Conservation (phyloP, 208 protist species). For the Crithidia sp. region DNA sequence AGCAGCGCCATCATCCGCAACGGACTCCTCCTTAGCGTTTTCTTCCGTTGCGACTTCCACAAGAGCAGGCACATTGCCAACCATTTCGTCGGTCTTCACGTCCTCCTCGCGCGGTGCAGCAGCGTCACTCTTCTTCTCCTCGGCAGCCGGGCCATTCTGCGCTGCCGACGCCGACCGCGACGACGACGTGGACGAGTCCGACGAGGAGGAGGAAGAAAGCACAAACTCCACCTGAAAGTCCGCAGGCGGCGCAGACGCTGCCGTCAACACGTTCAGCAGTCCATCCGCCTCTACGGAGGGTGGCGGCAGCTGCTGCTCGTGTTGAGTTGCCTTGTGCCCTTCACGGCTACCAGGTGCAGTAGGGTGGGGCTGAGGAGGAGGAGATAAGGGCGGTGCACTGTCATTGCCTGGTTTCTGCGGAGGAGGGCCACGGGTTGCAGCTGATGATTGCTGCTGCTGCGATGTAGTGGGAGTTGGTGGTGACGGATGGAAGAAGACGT, state of each 20-base stretch:
- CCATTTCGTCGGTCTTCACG: no score
- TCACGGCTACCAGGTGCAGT: neutral
- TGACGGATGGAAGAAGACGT: constrained; percentile 13
- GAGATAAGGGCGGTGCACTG: no score
- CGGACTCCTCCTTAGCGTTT: neutral
- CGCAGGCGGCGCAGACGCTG: constrained; percentile 13
- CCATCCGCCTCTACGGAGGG: neutral
- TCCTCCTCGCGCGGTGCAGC: neutral
- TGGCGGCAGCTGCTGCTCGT: neutral
- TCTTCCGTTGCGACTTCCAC: no score
- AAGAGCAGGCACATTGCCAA: no score
- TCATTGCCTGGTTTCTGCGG: no score
- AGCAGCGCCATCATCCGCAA: neutral
- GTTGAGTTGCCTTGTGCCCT: neutral
- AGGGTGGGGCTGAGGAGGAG: neutral
- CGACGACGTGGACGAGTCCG: neutral
- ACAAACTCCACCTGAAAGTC: constrained; percentile 32
- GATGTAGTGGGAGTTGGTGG: neutral
- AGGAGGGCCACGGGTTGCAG: neutral
- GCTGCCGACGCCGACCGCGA: neutral
- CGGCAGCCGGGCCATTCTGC: neutral
- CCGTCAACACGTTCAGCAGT: constrained; percentile 7
- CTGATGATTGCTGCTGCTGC: neutral
- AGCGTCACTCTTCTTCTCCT: neutral
- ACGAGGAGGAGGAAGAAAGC: constrained; percentile 9